Base-by-base conservation (phyloP, 305 asterid species). In the Fraxinus nigra region DNA sequence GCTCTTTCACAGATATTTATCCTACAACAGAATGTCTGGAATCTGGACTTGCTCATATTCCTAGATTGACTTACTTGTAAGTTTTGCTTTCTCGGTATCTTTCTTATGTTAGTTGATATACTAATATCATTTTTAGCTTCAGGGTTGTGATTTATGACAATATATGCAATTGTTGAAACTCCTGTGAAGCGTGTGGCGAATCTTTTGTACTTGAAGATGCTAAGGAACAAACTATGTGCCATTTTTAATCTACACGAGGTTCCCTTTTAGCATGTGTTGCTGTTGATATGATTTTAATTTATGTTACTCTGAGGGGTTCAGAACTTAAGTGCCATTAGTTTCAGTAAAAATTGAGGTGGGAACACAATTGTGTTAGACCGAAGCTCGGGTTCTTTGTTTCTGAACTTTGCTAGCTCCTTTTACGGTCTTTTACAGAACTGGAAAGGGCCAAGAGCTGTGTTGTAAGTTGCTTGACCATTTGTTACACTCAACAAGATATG, bases 21-120 rank as follows among this genome's bases (percentile, higher is more conserved):
- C 99, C 79, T 87, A 87, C 90, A 94, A 96, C 90, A 94, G 90
- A 82, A 96, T 93, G 98, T 90, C 99, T 65, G 98, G 98, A 78
- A 78, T 86, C 87, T 78, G 95, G 90, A 80, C 89, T 94, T 82
- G 97, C 95, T 80, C 98, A 94, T 77, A 92, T 94, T 81, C 97
- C 98, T 9, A 92, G 92, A 80, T 81, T 95, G 85, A 93, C 98
- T 88, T 93, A 92, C 94, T 85, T 94, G 98, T 94, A 84, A 90
- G 97, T 88, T 88, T 72, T 84, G 72, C 82, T 78, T 38, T 46
- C 38, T 78, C 14, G 2, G 40, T 33, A 26, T 48, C 13, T 20
- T 37, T 75, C 63, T 48, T 72, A 37, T 63, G 54, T 69, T 69
- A 11, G 7, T 30, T 26, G 56, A 46, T 46, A 3, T 14, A 13